phyloP scores from a whole-genome alignment of 208 protist genomes.

The Wallacemonas sp. region DNA sequence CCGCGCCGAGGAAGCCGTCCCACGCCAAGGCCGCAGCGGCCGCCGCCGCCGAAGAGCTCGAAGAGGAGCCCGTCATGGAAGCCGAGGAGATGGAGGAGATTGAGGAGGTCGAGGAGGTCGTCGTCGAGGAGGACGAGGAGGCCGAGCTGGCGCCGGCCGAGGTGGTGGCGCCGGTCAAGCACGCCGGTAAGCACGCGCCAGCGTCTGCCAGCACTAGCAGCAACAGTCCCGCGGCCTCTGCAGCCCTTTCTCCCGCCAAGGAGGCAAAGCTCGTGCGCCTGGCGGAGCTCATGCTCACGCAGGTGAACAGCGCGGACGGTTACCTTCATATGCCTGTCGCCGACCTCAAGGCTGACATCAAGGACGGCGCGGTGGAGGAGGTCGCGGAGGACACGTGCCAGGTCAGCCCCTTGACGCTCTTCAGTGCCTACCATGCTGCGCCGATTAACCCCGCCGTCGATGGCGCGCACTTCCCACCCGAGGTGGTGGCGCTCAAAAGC shows the following conservation, averaged over 20 bases:
- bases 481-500: conserved; percentile 64
- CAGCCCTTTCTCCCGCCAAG: conserved; percentile 1
- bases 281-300: conserved; percentile 75
- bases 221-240: conserved; percentile 2
- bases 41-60: too few relatives aligned
- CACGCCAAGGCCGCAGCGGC: conserved; percentile 9
- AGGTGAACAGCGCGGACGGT: conserved; percentile 86
- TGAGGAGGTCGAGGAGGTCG: conserved; percentile 30
- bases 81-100: conserved; percentile 17
- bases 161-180: too few relatives aligned
- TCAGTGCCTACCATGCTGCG: conserved; percentile 63
- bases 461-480: conserved; percentile 13
- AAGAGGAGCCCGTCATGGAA: not conserved
- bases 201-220: not conserved
- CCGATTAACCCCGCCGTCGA: conserved; percentile 40
- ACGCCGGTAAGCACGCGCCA: too few relatives aligned
- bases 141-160: too few relatives aligned
- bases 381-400: conserved; percentile 74
- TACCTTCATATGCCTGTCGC: conserved; percentile 60
- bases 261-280: conserved; percentile 40
- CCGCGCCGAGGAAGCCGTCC: not conserved
- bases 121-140: conserved; percentile 24
- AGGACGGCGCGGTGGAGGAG: conserved; percentile 57
- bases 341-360: conserved; percentile 56
- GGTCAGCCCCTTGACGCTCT: conserved; percentile 79